Conservation (phyloP, 805 yeast species). For the Cyberlindnera americana region DNA sequence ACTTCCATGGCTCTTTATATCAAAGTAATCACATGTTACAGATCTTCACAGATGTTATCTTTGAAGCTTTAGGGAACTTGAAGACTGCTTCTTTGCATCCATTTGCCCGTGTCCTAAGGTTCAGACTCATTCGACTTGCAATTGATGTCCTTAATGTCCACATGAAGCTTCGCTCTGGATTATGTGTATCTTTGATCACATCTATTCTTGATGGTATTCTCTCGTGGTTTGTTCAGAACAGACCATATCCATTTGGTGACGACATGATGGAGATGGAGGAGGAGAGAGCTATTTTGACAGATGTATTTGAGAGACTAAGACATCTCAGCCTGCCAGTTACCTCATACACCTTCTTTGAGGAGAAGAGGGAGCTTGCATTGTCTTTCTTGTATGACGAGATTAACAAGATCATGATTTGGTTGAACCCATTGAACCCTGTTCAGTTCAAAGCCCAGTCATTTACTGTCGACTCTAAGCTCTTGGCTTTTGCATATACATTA, state of each 20-base stretch:
- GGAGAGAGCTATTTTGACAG: conserved; percentile 58
- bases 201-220: conserved; percentile 63
- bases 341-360: conserved; percentile 27
- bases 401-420: conserved; percentile 70
- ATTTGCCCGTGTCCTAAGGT: conserved; percentile 68
- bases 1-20: conserved; percentile 73
- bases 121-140: conserved; percentile 68
- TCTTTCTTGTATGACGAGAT: conserved; percentile 76
- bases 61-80: conserved; percentile 51
- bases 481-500: conserved; percentile 56
- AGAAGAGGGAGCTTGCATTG: conserved; percentile 52
- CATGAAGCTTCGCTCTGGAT: conserved; percentile 43
- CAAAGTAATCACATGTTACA: conserved; percentile 68
- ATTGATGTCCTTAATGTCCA: conserved; percentile 61
- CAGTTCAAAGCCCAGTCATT: conserved; percentile 32
- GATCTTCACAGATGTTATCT: conserved; percentile 58
- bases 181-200: conserved; percentile 38
- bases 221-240: conserved; percentile 69
- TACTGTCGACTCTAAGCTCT: conserved; percentile 34
- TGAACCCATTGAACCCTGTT: conserved; percentile 37
- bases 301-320: conserved; percentile 34
- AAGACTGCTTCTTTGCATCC: conserved; percentile 75
- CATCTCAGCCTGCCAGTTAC: conserved; percentile 18
- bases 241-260: conserved; percentile 80
- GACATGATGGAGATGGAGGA: conserved; percentile 68